Conservation (phyloP, 2,329 filamentous ascomycete species). For the Fusarium pininemorale region DNA sequence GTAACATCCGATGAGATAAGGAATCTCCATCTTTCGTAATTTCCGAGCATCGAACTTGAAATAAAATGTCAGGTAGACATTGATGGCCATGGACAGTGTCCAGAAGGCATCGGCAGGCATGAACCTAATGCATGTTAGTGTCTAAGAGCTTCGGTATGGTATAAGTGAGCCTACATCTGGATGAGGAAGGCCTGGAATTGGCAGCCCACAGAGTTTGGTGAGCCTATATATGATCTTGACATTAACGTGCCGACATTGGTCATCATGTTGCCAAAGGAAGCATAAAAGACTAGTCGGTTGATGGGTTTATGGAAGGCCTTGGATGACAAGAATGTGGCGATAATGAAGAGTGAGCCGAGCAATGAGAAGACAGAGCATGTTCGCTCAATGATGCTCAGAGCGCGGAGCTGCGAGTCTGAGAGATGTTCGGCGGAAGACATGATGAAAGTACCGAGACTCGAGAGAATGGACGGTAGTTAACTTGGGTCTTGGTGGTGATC, state of each 20-base stretch:
- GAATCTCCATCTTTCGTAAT: slow-evolving; percentile 74
- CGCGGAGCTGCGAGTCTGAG: slow-evolving; percentile 54
- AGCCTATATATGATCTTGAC: slow-evolving; percentile 66
- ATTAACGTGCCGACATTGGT: slow-evolving; percentile 81
- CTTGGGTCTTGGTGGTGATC: not conserved
- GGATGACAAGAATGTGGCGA: slow-evolving; percentile 74
- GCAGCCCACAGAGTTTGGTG: slow-evolving; percentile 63
- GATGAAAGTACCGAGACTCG: not conserved
- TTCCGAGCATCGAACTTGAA: slow-evolving; percentile 72
- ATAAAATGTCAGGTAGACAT: slow-evolving; percentile 86
- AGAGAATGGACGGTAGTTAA: not conserved
- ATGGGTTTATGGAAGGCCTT: slow-evolving; percentile 84
- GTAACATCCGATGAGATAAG: slow-evolving; percentile 76
- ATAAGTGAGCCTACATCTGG: slow-evolving; percentile 71
- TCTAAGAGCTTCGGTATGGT: not conserved
- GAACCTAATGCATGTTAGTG: slow-evolving; percentile 65
- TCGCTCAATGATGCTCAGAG: slow-evolving; percentile 72
- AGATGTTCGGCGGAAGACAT: slow-evolving; percentile 28
- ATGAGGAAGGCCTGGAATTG: slow-evolving; percentile 82
- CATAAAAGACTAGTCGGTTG: slow-evolving; percentile 85
- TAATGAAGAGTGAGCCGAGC: slow-evolving; percentile 75
- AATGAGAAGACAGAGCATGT: slow-evolving; percentile 76
- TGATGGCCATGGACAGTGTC: slow-evolving; percentile 84
- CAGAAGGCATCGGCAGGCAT: slow-evolving; percentile 79
- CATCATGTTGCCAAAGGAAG: slow-evolving; percentile 82